Evolutionary conservation across 202 grass and related monocot species (phyloP).

Genomic region (Hordeum pubiflorum): DNA sequence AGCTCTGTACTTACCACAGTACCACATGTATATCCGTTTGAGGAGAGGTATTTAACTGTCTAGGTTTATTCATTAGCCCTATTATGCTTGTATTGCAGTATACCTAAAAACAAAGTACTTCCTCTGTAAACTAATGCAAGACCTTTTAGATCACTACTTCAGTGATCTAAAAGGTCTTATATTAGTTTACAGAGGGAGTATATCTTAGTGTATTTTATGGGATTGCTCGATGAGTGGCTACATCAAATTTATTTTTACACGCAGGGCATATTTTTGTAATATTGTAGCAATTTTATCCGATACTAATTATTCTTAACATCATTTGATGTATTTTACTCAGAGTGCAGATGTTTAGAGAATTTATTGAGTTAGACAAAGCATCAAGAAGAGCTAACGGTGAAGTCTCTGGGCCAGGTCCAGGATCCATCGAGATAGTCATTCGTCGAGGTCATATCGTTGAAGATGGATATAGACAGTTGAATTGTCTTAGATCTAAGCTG

Average conservation of each 20-base stretch:
- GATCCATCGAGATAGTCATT: constrained; percentile 75
- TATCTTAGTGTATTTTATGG: neutral
- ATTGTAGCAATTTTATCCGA: constrained; percentile 13
- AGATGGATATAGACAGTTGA: constrained; percentile 90
- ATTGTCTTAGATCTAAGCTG: constrained; percentile 68
- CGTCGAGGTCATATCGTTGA: constrained; percentile 86
- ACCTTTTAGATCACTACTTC: too few relatives aligned
- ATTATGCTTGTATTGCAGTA: neutral
- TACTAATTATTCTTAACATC: constrained; percentile 9
- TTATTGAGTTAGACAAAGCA: constrained; percentile 78
- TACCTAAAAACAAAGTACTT: neutral
- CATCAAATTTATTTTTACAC: constrained; percentile 6
- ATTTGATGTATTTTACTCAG: constrained; percentile 46
- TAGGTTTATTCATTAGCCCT: neutral
- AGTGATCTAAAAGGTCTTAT: too few relatives aligned
- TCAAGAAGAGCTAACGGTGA: constrained; percentile 52
- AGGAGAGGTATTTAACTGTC: constrained; percentile 58
- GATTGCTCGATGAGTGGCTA: neutral
- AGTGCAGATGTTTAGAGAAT: constrained; percentile 96
- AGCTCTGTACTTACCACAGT: constrained; percentile 72
- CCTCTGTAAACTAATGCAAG: neutral
- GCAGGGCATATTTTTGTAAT: neutral
- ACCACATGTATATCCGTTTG: constrained; percentile 96
- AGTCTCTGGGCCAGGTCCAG: constrained; percentile 58
- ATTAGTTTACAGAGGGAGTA: neutral